Conservation (phyloP, 75 land plant genomes). For the Pinus taeda region DNA sequence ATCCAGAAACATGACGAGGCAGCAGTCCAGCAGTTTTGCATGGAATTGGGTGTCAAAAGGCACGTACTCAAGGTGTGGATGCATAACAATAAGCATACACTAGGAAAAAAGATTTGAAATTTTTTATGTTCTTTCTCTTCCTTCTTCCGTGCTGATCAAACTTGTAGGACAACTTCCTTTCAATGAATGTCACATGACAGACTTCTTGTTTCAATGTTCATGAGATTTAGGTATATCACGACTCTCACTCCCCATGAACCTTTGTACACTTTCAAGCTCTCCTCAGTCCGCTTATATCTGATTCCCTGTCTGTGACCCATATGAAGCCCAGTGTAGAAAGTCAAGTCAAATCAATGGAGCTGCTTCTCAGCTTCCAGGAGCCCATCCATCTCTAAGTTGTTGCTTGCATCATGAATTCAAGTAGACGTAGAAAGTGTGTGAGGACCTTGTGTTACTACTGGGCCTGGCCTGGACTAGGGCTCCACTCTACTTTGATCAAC, state of each 20-base stretch:
- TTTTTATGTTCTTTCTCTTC: background rate
- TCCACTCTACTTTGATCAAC: slow-evolving; percentile 7
- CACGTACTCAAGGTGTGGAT: slow-evolving; percentile 69
- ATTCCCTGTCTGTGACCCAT: background rate
- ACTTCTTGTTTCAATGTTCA: slow-evolving; percentile 1
- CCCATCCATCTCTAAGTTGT: background rate
- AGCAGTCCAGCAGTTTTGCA: slow-evolving; percentile 57
- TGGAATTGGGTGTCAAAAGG: slow-evolving; percentile 43
- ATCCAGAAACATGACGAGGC: slow-evolving; percentile 69
- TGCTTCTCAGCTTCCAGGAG: background rate
- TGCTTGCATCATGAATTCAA: slow-evolving; percentile 2
- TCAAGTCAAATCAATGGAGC: background rate
- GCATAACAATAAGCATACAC: slow-evolving; percentile 66
- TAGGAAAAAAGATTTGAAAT: slow-evolving; percentile 37
- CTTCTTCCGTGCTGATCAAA: slow-evolving; percentile 2
- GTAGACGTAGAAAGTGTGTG: background rate
- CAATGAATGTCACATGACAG: background rate
- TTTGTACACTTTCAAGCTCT: background rate
- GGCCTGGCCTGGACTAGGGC: slow-evolving; percentile 1
- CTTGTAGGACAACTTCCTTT: background rate
- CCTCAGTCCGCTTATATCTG: background rate
- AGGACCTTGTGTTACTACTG: background rate
- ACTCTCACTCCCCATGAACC: background rate
- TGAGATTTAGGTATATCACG: background rate
- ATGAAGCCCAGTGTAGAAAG: background rate